Conservation (phyloP, 768 basidiomycete genomes). For the Agrocybe pediades region DNA sequence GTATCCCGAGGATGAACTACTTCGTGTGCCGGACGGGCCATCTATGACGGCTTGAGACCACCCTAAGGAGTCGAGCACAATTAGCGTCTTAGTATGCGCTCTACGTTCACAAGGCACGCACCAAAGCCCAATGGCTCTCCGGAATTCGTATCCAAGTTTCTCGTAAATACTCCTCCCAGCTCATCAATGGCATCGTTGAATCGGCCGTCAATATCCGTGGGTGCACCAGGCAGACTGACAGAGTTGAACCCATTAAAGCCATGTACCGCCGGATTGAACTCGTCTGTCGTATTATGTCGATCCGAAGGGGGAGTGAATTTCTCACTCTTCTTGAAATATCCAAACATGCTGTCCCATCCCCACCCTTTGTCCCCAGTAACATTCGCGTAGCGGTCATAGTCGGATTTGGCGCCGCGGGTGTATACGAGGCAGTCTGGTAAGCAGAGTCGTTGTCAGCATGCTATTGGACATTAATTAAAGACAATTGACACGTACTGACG, state of each 20-base stretch:
- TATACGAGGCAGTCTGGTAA: constrained; percentile 27
- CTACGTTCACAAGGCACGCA: constrained; percentile 14
- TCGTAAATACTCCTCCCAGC: constrained; percentile 33
- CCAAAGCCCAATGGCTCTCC: constrained; percentile 33
- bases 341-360: constrained; percentile 37
- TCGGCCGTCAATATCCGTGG: constrained; percentile 25
- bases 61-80: constrained; percentile 4
- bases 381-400: constrained; percentile 56
- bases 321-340: constrained; percentile 29
- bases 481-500: constrained; percentile 2
- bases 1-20: constrained; percentile 20
- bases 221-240: constrained; percentile 30
- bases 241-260: constrained; percentile 28
- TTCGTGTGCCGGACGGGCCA: constrained; percentile 19
- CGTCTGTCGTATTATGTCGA: constrained; percentile 30
- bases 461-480: constrained; percentile 2
- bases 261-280: constrained; percentile 36
- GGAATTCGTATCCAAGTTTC: constrained; percentile 28
- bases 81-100: background rate
- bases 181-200: constrained; percentile 34
- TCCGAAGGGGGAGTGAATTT: constrained; percentile 29
- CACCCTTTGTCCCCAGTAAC: constrained; percentile 51
- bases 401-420: constrained; percentile 36
- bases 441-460: background rate
- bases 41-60: constrained; percentile 22